These are phyloP conservation scores for Pseudohalonectria lignicola DNA, from an alignment of 2,329 filamentous ascomycete genomes.

Conservation along the genomic window DNA sequence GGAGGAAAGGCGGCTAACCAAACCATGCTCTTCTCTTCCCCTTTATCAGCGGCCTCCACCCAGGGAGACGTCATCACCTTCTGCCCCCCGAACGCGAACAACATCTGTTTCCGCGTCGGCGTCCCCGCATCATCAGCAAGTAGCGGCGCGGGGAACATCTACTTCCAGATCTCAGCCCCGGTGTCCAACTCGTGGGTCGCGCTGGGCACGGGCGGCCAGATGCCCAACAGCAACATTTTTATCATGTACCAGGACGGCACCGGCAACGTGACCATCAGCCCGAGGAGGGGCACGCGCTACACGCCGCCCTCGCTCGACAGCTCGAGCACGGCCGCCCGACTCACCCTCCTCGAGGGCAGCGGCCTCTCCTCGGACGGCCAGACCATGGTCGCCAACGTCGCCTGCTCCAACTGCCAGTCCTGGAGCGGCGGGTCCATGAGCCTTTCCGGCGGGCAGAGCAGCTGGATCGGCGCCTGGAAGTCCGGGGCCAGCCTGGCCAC, in stretches of 20 bases:
- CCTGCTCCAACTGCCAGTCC: slow-evolving; percentile 39
- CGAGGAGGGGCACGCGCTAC: slow-evolving; percentile 37
- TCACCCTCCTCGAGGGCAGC: slow-evolving; percentile 47
- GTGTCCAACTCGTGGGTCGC: slow-evolving; percentile 43
- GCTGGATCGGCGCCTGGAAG: slow-evolving; percentile 46
- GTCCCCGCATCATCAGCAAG: slow-evolving; percentile 38
- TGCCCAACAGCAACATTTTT: slow-evolving; percentile 50
- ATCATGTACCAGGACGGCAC: slow-evolving; percentile 47
- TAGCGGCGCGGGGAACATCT: slow-evolving; percentile 42
- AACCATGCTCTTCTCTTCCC: too few relatives aligned
- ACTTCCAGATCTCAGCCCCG: slow-evolving; percentile 48
- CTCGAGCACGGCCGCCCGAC: slow-evolving; percentile 22
- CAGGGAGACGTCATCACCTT: too few relatives aligned
- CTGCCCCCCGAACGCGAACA: slow-evolving; percentile 26
- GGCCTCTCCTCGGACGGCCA: slow-evolving; percentile 34
- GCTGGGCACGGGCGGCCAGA: slow-evolving; percentile 42
- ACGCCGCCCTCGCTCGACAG: slow-evolving; percentile 33
- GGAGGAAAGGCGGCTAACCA: too few relatives aligned
- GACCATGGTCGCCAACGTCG: slow-evolving; percentile 49
- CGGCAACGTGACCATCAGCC: slow-evolving; percentile 51
- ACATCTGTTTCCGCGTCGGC: slow-evolving; percentile 45
- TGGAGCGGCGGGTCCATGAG: slow-evolving; percentile 27
- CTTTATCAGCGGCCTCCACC: too few relatives aligned
- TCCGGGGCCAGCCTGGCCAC: slow-evolving; percentile 32
- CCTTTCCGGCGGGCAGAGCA: slow-evolving; percentile 28